Base-by-base conservation (phyloP, 306 rosid species). In the Pueraria montana region DNA sequence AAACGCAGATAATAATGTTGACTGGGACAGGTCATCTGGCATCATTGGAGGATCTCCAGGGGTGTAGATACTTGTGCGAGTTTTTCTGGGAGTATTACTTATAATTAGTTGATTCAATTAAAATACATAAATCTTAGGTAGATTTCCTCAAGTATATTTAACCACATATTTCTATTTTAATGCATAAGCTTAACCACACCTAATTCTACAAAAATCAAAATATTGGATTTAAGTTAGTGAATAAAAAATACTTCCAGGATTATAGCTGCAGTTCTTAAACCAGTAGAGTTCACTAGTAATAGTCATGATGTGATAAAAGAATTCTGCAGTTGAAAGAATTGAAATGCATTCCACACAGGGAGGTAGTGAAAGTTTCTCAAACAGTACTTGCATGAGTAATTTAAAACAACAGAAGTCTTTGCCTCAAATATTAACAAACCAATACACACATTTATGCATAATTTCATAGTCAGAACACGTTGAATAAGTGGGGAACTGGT, bases 61-160 rank as follows among this genome's bases (percentile, higher is more conserved):
- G 69, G 98, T 92, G 89, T 80, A 88, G 74, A 96, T 91, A 77
- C 94, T 90, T 4, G 97, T 96, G 34, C 97, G 98, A 72, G 98
- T 89, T 83, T 92, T 91, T 86, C 99, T 96, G 90, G 73, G 81
- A 78, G 75, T 53, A 70, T 82, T 76, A 26, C 43, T 56, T 45
- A 43, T 48, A 61, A 80, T 82, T 68, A 85, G 72, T 69, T 42
- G 61, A 86, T 43, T 80, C 27, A 64, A 77, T 78, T 58, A 76
- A 78, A 75, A 53, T 58, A 77, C 56, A 76, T 53, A 80, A 34
- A 79, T 72, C 48, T 80, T 46, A 38, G 36, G 80, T 23, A 79
- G 24, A 46, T 10, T 18, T 62, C 65, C 34, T 38, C 71, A 20
- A 65, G 55, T 63, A 81, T 50, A 63, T 40, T 64, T 48, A 32